Conservation (phyloP, 768 basidiomycete species). For the Boletus insuetus region DNA sequence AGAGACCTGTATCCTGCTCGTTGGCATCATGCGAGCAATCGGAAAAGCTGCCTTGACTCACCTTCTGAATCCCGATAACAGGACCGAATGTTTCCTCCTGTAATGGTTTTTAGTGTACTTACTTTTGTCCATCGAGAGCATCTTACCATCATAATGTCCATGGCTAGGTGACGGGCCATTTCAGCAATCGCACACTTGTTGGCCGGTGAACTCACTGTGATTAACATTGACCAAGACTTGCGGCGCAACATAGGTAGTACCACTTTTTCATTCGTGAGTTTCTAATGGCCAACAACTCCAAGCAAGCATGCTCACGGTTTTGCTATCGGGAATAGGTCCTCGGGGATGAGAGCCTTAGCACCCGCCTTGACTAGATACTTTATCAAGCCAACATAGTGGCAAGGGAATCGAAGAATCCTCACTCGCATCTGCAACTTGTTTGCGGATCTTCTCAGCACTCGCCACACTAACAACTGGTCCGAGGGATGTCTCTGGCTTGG, state of each 20-base stretch:
- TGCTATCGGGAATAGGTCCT: conserved; percentile 63
- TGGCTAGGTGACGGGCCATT: conserved; percentile 43
- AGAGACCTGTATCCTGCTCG: conserved; percentile 48
- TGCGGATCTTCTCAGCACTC: conserved; percentile 80
- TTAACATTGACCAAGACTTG: conserved; percentile 88
- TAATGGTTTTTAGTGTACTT: background rate
- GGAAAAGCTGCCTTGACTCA: conserved; percentile 23
- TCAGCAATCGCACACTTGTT: conserved; percentile 2
- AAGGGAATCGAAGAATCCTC: conserved; percentile 16
- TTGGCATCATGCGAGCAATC: background rate
- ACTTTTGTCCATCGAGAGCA: background rate
- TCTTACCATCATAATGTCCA: conserved; percentile 88
- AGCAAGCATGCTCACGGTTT: conserved; percentile 49
- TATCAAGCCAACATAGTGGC: background rate
- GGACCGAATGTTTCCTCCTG: conserved; percentile 94
- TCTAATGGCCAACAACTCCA: background rate
- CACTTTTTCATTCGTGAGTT: conserved; percentile 40
- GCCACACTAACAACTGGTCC: conserved; percentile 92
- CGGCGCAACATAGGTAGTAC: conserved; percentile 85
- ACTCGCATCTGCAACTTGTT: conserved; percentile 86
- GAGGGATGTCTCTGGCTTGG: conserved; percentile 65
- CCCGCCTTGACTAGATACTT: conserved; percentile 61
- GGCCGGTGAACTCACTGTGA: conserved; percentile 58
- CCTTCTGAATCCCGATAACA: conserved; percentile 90
- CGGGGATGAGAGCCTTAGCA: conserved; percentile 72